Percentiles rank a stretch among this genome's conserved stretches.
Evolutionary conservation across 2,329 filamentous ascomycete species (phyloP).

Genomic region (Laburnicola sp.): DNA sequence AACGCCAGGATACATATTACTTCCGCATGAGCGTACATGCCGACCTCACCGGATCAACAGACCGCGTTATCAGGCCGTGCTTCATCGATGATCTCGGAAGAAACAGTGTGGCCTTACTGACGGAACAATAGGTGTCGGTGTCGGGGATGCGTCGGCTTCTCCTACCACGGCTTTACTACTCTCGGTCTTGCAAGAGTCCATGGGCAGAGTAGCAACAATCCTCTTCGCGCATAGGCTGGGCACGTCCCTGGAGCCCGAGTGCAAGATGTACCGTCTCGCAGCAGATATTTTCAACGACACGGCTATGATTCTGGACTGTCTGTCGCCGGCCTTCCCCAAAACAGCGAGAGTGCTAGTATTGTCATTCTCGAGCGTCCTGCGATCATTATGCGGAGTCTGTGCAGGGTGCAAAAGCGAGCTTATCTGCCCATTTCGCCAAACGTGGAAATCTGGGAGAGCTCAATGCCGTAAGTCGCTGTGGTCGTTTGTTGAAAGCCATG

Average conservation of each 20-base stretch:
- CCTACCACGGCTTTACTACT: conserved; percentile 81
- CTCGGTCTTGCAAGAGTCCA: conserved; percentile 79
- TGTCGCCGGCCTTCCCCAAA: conserved; percentile 73
- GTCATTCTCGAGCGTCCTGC: conserved; percentile 62
- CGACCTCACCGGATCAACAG: conserved; percentile 2
- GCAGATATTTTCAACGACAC: conserved; percentile 88
- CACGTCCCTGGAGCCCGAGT: conserved; percentile 82
- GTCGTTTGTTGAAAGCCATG: conserved; percentile 8
- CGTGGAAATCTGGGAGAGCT: conserved; percentile 88
- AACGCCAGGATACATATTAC: conserved; percentile 17
- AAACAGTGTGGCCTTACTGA: conserved; percentile 14
- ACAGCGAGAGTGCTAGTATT: conserved; percentile 60
- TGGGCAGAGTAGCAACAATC: conserved; percentile 81
- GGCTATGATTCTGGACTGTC: conserved; percentile 81
- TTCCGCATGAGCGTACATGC: conserved; percentile 10
- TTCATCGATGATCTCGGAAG: conserved; percentile 1
- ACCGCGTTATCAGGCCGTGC: neutral
- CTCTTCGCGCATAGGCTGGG: conserved; percentile 82
- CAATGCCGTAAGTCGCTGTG: conserved; percentile 66
- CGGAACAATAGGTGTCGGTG: conserved; percentile 65
- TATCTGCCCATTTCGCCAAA: conserved; percentile 89
- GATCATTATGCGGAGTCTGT: conserved; percentile 82
- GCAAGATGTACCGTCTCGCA: conserved; percentile 84
- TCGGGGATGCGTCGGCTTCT: conserved; percentile 76
- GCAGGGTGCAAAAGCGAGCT: conserved; percentile 86